Base-by-base conservation (phyloP, 305 asterid species). In the Fraxinus xanthoxyloides region DNA sequence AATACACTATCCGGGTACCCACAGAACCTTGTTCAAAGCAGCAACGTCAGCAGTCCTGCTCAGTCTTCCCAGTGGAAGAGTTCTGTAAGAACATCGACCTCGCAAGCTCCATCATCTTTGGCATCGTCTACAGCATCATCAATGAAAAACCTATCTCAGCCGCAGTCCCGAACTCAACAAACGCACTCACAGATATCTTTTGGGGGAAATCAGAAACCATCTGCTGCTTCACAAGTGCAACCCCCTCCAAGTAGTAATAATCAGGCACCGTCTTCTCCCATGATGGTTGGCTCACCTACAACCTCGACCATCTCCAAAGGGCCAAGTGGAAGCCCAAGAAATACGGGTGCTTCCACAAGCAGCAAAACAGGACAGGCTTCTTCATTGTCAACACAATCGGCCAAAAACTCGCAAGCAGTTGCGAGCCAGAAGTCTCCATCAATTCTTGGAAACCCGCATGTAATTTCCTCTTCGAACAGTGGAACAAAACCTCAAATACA, bases 231-330 rank as follows among this genome's bases (percentile, higher is more conserved):
- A 23, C 90, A 89, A 36, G 94, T 87, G 83, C 94, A 88, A 80
- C 82, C 90, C 1, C 87, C 91, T 67, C 82, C 84, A 1, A 77
- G 73, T 13, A 78, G 74, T 76, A 83, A 59, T 82, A 87, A 82
- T 80, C 94, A 90, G 88, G 87, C 92, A 17, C 89, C 89, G 8
- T 90, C 97, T 21, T 84, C 98, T 8, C 93, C 97, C 1, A 91
- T 90, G 93, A 85, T 90, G 91, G 97, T 90, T 43, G 95, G 96
- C 72, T 97, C 98, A 43, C 98, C 99, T 17, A 92, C 99, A 3
- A 91, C 92, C 79, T 93, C 98, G 1, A 89, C 98, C 7, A 86
- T 96, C 80, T 96, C 98, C 28, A 94, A 90, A 86, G 97, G 98
- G 59, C 93, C 96, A 13, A 70, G 93, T 84, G 97, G 97, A 77